Percentiles rank a stretch among this genome's conserved stretches.
phyloP scores from a whole-genome alignment of 2,329 filamentous ascomycete genomes.

The Colletotrichum sp. region DNA sequence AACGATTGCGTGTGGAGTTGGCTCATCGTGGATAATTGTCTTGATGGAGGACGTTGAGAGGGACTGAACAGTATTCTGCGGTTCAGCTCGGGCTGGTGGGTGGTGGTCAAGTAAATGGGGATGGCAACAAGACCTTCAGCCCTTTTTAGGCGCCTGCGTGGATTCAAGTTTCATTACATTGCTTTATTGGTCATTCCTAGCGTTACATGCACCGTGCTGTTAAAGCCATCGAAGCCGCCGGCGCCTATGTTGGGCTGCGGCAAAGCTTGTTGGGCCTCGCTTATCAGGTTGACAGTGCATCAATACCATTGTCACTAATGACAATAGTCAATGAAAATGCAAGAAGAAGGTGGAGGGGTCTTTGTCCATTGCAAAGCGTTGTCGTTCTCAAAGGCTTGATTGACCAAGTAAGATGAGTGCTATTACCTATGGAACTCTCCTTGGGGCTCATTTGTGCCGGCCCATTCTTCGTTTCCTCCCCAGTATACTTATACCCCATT shows the following conservation, averaged over 20 bases:
- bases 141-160: background rate
- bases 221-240: background rate
- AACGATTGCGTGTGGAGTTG: background rate
- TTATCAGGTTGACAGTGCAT: background rate
- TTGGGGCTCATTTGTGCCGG: no score
- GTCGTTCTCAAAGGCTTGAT: background rate
- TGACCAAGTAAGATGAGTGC: background rate
- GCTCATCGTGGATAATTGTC: background rate
- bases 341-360: background rate
- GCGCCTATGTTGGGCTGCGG: background rate
- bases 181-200: background rate
- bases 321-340: background rate
- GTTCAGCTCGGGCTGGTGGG: background rate
- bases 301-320: background rate
- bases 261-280: background rate
- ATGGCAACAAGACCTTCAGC: background rate
- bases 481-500: background rate
- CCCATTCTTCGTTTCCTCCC: background rate
- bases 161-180: background rate
- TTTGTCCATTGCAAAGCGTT: background rate
- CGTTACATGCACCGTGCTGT: background rate
- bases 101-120: accelerated
- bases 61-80: background rate
- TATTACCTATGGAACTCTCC: background rate
- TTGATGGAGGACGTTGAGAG: background rate